A percentile compares a stretch with the other conserved stretches of the same genome.
Conservation (phyloP, 2,329 filamentous ascomycete genomes). For the Aaosphaeria pasadenensis region DNA sequence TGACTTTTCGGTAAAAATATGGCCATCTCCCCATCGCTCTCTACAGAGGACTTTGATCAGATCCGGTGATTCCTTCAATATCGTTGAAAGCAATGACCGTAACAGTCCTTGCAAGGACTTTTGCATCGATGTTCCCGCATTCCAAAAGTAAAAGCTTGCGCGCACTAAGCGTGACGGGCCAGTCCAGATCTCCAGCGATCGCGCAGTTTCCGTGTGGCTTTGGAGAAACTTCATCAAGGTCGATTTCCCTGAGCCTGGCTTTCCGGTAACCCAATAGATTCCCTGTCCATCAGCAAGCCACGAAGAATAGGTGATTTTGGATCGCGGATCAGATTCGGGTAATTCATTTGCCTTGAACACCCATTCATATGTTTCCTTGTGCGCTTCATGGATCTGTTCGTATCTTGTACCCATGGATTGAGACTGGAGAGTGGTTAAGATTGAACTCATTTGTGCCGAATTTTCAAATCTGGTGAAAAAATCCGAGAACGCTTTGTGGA, state of each 20-base stretch:
- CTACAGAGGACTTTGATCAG: neutral
- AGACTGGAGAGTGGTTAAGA: neutral
- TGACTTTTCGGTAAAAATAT: neutral
- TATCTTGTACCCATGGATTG: neutral
- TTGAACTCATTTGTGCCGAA: neutral
- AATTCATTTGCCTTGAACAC: neutral
- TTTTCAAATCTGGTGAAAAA: neutral
- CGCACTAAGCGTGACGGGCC: neutral
- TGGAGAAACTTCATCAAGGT: neutral
- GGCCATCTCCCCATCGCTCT: neutral
- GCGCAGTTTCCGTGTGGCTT: neutral
- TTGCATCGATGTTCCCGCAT: neutral
- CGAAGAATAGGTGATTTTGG: neutral
- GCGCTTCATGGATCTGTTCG: conserved; percentile 2
- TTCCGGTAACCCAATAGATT: neutral
- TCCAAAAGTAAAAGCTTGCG: neutral
- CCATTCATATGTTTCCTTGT: conserved; percentile 5
- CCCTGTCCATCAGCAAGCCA: neutral
- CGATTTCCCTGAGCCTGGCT: neutral
- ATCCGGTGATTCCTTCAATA: neutral
- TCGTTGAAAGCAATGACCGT: neutral
- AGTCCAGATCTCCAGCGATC: neutral
- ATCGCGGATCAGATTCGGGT: neutral
- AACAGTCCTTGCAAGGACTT: neutral
- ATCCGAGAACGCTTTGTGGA: neutral